phyloP scores from a whole-genome alignment of 139 green algal species.

The Coelastrella sp. region DNA sequence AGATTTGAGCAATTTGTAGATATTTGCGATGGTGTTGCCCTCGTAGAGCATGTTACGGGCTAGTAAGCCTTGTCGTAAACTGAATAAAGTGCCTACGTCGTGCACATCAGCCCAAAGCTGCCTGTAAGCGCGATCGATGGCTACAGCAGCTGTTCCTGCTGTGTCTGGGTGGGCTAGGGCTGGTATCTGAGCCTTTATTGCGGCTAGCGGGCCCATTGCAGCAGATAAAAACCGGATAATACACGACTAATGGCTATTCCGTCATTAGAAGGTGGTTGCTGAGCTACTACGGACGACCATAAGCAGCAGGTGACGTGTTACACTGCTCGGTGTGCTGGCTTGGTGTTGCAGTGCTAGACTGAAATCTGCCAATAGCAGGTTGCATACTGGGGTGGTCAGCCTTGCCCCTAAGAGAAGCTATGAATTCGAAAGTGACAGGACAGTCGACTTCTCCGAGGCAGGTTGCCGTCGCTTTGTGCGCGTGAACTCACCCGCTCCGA shows the following conservation, averaged over 20 bases:
- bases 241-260: too few relatives aligned
- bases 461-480: too few relatives aligned
- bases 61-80: background rate
- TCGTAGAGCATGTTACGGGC: constrained; percentile 20
- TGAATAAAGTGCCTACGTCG: constrained; percentile 6
- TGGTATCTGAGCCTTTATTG: background rate
- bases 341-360: too few relatives aligned
- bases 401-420: too few relatives aligned
- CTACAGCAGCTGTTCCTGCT: background rate
- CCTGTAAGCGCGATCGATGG: background rate
- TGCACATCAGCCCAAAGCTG: constrained; percentile 24
- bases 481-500: background rate
- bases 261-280: too few relatives aligned
- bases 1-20: constrained; percentile 13
- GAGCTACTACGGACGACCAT: too few relatives aligned
- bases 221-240: background rate
- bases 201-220: background rate
- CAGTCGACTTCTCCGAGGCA: too few relatives aligned
- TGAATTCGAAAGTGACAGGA: too few relatives aligned
- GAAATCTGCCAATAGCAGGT: too few relatives aligned
- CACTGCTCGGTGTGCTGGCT: too few relatives aligned
- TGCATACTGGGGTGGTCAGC: too few relatives aligned
- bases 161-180: background rate
- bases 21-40: constrained; percentile 9
- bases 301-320: too few relatives aligned